Evolutionary conservation across 2,329 filamentous ascomycete species (phyloP).

Genomic region (Verticillium tricorpus): DNA sequence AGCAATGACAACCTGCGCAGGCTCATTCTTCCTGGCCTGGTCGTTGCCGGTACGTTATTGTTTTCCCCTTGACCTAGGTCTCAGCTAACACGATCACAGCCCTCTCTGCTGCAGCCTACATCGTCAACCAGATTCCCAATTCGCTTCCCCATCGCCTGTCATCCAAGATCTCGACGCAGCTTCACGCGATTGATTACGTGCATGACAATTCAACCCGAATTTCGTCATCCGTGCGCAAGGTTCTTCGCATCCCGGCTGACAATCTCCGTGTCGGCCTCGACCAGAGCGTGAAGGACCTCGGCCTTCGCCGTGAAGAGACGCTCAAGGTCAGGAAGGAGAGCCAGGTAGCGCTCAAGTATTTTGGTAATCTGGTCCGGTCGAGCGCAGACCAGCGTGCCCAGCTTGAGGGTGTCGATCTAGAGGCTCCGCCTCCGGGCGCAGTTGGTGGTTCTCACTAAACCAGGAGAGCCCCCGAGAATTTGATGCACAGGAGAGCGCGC

Average conservation of each 20-base stretch:
- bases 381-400: slow-evolving; percentile 46
- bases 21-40: slow-evolving; percentile 73
- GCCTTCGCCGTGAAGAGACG: slow-evolving; percentile 73
- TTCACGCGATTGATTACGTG: slow-evolving; percentile 83
- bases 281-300: slow-evolving; percentile 79
- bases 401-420: slow-evolving; percentile 51
- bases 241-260: slow-evolving; percentile 81
- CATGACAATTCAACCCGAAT: slow-evolving; percentile 85
- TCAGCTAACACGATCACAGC: slow-evolving; percentile 45
- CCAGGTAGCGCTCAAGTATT: slow-evolving; percentile 85
- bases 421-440: slow-evolving; percentile 40
- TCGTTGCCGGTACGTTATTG: slow-evolving; percentile 67
- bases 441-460: not conserved
- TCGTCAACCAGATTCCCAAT: slow-evolving; percentile 81
- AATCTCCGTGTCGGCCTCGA: slow-evolving; percentile 81
- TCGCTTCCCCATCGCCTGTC: slow-evolving; percentile 84
- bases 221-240: slow-evolving; percentile 78
- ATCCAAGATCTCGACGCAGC: slow-evolving; percentile 76
- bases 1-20: slow-evolving; percentile 76
- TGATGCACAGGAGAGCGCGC: not conserved
- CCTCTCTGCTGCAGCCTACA: slow-evolving; percentile 70
- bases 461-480: not conserved
- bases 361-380: slow-evolving; percentile 74
- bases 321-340: slow-evolving; percentile 77
- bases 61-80: slow-evolving; percentile 1